Conservation (phyloP, 1,139 yeast species). For the Candida frijolesensis region DNA sequence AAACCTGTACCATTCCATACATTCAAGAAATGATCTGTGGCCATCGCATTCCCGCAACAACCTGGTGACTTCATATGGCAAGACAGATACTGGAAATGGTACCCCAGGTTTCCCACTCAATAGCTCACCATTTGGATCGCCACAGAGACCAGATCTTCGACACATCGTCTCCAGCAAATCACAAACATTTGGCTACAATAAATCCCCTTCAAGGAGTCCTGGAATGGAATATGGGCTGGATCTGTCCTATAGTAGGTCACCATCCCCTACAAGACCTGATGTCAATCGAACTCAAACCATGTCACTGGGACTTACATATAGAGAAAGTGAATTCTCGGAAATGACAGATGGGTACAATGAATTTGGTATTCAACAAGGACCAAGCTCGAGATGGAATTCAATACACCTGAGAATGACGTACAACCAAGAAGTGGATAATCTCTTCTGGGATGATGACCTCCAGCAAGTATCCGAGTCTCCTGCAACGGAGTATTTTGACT, state of each 20-base stretch:
- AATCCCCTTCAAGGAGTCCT: not conserved
- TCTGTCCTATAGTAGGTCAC: constrained; percentile 26
- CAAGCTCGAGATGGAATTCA: constrained; percentile 20
- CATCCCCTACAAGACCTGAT: constrained; percentile 31
- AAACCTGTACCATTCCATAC: not conserved
- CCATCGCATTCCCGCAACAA: constrained; percentile 1
- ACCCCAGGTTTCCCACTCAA: not conserved
- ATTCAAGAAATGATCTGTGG: constrained; percentile 3
- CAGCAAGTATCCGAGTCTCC: constrained; percentile 20
- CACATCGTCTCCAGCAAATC: constrained; percentile 1
- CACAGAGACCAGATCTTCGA: constrained; percentile 7
- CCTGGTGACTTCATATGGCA: not conserved
- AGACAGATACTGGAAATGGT: not conserved
- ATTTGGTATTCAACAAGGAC: constrained; percentile 13
- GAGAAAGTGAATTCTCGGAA: not conserved
- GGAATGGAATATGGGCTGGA: constrained; percentile 2
- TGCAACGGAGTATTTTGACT: constrained; percentile 37
- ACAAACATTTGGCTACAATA: not conserved
- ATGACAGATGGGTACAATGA: constrained; percentile 15
- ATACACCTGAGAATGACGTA: constrained; percentile 17
- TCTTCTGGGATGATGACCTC: constrained; percentile 20
- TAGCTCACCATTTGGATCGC: constrained; percentile 7
- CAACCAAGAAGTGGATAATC: constrained; percentile 17
- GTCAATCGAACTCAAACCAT: not conserved
- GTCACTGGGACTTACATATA: constrained; percentile 5